Percentiles rank a stretch among this genome's conserved stretches.
phyloP scores from a whole-genome alignment of 306 rosid species.

The Lathyrus aphaca region DNA sequence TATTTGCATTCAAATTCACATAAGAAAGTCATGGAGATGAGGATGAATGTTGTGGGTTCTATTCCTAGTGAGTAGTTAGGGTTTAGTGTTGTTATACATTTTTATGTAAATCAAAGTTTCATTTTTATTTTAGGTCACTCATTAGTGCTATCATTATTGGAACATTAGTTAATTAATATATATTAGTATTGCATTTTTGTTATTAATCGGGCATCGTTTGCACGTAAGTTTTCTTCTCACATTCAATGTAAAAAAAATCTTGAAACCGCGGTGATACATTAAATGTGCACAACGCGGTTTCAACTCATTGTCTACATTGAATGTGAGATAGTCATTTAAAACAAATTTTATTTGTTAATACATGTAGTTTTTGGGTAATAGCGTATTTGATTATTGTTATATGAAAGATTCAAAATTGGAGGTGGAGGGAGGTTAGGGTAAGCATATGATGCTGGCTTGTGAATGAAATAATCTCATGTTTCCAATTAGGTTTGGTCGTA shows the following conservation, averaged over 20 bases:
- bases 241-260: no score
- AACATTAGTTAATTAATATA: constrained; percentile 32
- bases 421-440: not conserved
- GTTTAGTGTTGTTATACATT: constrained; percentile 6
- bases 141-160: constrained; percentile 30
- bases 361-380: no score
- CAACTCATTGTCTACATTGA: no score
- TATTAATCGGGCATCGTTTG: no score
- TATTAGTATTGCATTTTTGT: not conserved
- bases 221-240: no score
- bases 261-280: no score
- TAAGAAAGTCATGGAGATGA: constrained; percentile 64
- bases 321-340: no score
- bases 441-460: constrained; percentile 13
- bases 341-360: no score
- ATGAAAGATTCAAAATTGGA: constrained; percentile 21
- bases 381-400: not conserved
- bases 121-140: constrained; percentile 20
- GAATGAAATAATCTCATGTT: constrained; percentile 28
- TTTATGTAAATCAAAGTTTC: constrained; percentile 47
- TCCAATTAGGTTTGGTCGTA: constrained; percentile 13
- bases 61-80: constrained; percentile 25
- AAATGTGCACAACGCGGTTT: no score
- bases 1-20: constrained; percentile 51
- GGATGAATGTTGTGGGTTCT: constrained; percentile 50